Conservation (phyloP, 495 filamentous ascomycete genomes). For the Pyrenopolyporus hunteri region DNA sequence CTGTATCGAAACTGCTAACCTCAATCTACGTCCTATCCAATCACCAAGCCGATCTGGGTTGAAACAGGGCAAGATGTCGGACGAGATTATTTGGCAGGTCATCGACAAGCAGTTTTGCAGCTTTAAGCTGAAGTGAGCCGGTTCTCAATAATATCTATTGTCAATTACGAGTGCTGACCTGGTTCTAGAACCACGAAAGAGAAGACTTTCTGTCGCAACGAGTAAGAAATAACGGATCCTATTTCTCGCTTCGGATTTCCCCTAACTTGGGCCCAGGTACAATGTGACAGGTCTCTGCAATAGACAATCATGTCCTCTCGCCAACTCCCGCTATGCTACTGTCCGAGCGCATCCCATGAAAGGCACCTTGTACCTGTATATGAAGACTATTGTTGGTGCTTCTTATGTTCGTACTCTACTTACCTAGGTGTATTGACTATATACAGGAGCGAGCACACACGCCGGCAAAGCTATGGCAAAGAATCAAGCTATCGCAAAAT, state of each 20-base stretch:
- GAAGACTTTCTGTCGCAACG: constrained; percentile 93
- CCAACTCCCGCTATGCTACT: constrained; percentile 94
- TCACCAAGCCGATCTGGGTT: background rate
- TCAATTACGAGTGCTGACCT: constrained; percentile 31
- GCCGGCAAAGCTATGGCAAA: constrained; percentile 93
- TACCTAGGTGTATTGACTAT: background rate
- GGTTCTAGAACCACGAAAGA: constrained; percentile 78
- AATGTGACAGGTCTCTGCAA: constrained; percentile 92
- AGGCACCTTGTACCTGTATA: constrained; percentile 91
- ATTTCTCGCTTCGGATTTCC: background rate
- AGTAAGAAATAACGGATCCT: constrained; percentile 61
- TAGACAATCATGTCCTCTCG: constrained; percentile 91
- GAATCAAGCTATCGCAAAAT: constrained; percentile 86
- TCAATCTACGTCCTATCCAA: background rate
- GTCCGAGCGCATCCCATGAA: constrained; percentile 82
- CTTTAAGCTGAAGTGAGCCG: constrained; percentile 88
- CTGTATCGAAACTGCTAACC: background rate
- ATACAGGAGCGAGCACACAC: constrained; percentile 77
- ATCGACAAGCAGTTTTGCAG: constrained; percentile 91
- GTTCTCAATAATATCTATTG: background rate
- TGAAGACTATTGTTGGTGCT: constrained; percentile 74
- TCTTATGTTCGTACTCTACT: background rate
- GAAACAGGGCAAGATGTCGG: constrained; percentile 67
- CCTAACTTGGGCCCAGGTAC: constrained; percentile 8
- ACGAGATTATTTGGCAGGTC: constrained; percentile 97